A percentile compares a stretch with the other conserved stretches of the same genome.
phyloP scores from a whole-genome alignment of 129 eudicot genomes.

The Pseudognaphalium luteoalbum region DNA sequence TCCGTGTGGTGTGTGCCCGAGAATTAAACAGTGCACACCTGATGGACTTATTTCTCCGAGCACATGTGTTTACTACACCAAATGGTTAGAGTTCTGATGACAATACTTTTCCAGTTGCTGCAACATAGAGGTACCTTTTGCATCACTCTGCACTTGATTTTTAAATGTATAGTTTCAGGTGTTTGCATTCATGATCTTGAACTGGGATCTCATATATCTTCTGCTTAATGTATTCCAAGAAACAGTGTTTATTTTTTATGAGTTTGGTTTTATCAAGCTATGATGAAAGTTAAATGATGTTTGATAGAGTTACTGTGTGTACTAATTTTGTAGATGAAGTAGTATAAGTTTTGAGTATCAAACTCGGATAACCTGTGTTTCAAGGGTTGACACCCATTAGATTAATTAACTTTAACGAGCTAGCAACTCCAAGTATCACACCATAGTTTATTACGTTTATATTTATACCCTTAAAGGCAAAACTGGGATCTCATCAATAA shows the following conservation, averaged over 20 bases:
- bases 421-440: too few species aligned
- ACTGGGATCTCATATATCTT: background rate
- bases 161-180: background rate
- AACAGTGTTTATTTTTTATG: background rate
- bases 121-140: conserved; percentile 23
- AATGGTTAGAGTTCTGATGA: conserved; percentile 72
- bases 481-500: too few species aligned
- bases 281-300: background rate
- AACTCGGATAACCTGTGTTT: too few species aligned
- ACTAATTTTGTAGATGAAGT: background rate
- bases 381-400: too few species aligned
- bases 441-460: too few species aligned
- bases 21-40: conserved; percentile 71
- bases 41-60: conserved; percentile 79
- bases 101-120: conserved; percentile 1
- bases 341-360: background rate
- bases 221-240: background rate
- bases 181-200: background rate
- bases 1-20: conserved; percentile 87
- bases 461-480: too few species aligned
- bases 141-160: conserved; percentile 8
- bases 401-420: too few species aligned
- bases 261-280: background rate
- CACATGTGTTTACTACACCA: conserved; percentile 65
- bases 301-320: background rate